Conservation (phyloP, 768 basidiomycete genomes). For the Tylopilus intermedius region DNA sequence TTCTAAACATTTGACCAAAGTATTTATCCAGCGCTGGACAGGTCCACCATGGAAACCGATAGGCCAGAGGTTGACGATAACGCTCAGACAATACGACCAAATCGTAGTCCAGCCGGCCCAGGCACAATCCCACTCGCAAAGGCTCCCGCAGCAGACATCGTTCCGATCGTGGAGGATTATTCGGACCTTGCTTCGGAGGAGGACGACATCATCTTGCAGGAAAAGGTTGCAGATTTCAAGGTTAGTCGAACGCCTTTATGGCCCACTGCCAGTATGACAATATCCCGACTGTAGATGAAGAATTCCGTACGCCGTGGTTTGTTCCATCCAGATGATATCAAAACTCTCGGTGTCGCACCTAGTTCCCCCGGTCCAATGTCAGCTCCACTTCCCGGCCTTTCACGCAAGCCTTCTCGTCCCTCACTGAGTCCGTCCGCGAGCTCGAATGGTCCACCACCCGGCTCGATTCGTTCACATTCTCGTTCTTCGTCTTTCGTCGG, state of each 20-base stretch:
- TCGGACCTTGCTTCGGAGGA: constrained; percentile 83
- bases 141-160: constrained; percentile 57
- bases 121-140: constrained; percentile 50
- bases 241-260: constrained; percentile 32
- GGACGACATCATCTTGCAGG: constrained; percentile 62
- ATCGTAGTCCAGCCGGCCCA: constrained; percentile 58
- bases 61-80: constrained; percentile 61
- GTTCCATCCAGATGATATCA: constrained; percentile 88
- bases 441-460: constrained; percentile 20
- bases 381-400: constrained; percentile 58
- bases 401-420: constrained; percentile 50
- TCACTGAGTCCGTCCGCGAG: constrained; percentile 43
- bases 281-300: constrained; percentile 48
- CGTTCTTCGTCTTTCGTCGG: constrained; percentile 56
- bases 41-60: constrained; percentile 53
- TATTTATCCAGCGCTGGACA: constrained; percentile 51
- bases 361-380: constrained; percentile 56
- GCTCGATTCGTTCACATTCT: constrained; percentile 42
- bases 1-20: neutral
- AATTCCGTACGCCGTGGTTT: constrained; percentile 68
- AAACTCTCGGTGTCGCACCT: constrained; percentile 56
- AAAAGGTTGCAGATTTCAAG: constrained; percentile 83
- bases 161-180: constrained; percentile 82
- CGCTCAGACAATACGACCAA: constrained; percentile 74
- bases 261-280: neutral